Base-by-base conservation (phyloP, 208 protist genomes). In the Crithidia mellificae region DNA sequence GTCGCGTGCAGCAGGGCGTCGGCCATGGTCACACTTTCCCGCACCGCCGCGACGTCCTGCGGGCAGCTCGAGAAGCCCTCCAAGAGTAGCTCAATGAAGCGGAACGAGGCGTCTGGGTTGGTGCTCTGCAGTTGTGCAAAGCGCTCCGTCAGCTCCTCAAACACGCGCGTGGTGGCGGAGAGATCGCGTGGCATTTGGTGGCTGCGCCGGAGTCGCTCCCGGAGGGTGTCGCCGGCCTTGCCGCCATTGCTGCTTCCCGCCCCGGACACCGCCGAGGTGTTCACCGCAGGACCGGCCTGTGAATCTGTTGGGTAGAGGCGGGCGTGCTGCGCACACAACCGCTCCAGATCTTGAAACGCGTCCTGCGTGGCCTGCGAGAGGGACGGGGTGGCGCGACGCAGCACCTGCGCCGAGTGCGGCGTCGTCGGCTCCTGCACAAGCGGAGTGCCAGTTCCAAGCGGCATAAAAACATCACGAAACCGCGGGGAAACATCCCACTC, bases 181-280 rank as follows among this genome's bases (percentile, higher is more conserved):
- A 76, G 6, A 27, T 76, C 63, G 46, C 41, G 63, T 11, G 70
- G 57, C 38, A 76, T 44, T 63, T 70, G 70, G 5, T 47, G n/a
- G 7, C 54, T 61, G 24, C 43, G 54, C 20, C 46, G 62, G 22
- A 76, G n/a, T 1, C 47, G 55, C 2, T 58, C 55, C 2, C 47
- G n/a, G n/a, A 65, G 27, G 19, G 39, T 1, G 17, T 25, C 50
- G 27, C n/a, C 19, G 24, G 9, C 6, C 32, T 2, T 36, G 19
- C 20, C 46, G n/a, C n/a, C n/a, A n/a, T n/a, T n/a, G n/a, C n/a
- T n/a, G n/a, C n/a, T n/a, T n/a, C n/a, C n/a, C n/a, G n/a, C n/a
- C n/a, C n/a, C n/a, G n/a, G n/a, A n/a, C 7, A 5, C 46, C 2
- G 17, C 46, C 2, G 44, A 8, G 8, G 32, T 0, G 6, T n/a